Evolutionary conservation across 2,329 filamentous ascomycete species (phyloP).

Genomic region (Capronia epimyces): DNA sequence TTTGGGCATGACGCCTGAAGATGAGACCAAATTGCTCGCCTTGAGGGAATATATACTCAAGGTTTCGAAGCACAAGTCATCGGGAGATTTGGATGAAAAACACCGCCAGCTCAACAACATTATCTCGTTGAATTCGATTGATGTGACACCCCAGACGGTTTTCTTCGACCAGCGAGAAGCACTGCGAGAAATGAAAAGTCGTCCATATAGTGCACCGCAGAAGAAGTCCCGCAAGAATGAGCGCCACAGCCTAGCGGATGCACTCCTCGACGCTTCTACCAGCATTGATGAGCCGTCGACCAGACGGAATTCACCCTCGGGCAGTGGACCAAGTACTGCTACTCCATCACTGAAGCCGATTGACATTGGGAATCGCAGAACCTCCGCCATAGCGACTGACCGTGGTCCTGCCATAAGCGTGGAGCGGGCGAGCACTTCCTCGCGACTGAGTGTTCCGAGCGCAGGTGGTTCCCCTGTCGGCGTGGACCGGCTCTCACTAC

Average conservation of each 20-base stretch:
- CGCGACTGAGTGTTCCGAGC: constrained; percentile 13
- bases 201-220: constrained; percentile 31
- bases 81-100: constrained; percentile 44
- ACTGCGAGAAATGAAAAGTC: constrained; percentile 30
- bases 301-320: constrained; percentile 11
- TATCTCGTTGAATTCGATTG: constrained; percentile 67
- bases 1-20: constrained; percentile 72
- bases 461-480: constrained; percentile 10
- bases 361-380: constrained; percentile 16
- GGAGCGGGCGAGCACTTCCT: constrained; percentile 17
- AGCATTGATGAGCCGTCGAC: constrained; percentile 61
- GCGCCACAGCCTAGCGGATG: constrained; percentile 80
- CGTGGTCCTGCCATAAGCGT: constrained; percentile 14
- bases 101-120: constrained; percentile 52
- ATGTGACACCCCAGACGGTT: constrained; percentile 78
- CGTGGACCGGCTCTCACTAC: constrained; percentile 23
- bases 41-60: constrained; percentile 89
- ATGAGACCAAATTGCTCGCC: constrained; percentile 82
- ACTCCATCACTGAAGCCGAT: constrained; percentile 18
- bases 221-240: constrained; percentile 34
- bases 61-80: constrained; percentile 65
- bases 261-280: constrained; percentile 83
- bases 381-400: not conserved
- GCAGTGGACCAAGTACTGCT: constrained; percentile 14
- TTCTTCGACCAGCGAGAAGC: constrained; percentile 70